phyloP scores from a whole-genome alignment of 2,329 filamentous ascomycete genomes.

The Pseudofabraea citricarpa region DNA sequence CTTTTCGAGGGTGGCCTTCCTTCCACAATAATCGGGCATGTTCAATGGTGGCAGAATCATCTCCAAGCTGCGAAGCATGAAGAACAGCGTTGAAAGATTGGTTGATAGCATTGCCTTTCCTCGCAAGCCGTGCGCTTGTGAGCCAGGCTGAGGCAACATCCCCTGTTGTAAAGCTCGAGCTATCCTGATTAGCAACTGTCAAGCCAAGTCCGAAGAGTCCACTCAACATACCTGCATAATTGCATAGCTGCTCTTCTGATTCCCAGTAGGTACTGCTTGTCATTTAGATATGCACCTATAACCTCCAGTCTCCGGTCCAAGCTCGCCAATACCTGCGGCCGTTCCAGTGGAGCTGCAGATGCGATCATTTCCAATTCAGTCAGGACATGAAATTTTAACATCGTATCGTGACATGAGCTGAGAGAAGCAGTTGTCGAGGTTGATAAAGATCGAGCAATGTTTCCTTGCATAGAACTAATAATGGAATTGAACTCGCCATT shows the following conservation, averaged over 20 bases:
- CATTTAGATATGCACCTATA: constrained; percentile 80
- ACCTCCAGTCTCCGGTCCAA: constrained; percentile 79
- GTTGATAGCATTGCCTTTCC: constrained; percentile 77
- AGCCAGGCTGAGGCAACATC: constrained; percentile 85
- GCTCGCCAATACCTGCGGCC: constrained; percentile 42
- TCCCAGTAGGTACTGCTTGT: constrained; percentile 91
- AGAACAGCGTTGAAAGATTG: constrained; percentile 93
- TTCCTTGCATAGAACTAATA: constrained; percentile 62
- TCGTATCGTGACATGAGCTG: constrained; percentile 75
- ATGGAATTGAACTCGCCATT: constrained; percentile 46
- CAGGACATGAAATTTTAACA: constrained; percentile 82
- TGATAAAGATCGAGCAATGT: constrained; percentile 70
- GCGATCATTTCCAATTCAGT: constrained; percentile 81
- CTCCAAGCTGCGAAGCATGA: constrained; percentile 78
- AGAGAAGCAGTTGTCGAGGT: constrained; percentile 74
- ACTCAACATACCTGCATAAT: constrained; percentile 61
- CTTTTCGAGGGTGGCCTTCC: constrained; percentile 88
- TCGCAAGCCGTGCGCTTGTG: constrained; percentile 75
- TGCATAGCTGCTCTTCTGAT: constrained; percentile 86
- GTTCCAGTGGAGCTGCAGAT: constrained; percentile 27
- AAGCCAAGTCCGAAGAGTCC: too few relatives aligned
- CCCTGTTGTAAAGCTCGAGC: constrained; percentile 54
- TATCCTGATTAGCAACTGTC: too few relatives aligned
- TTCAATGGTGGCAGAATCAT: constrained; percentile 86
- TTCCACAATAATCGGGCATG: constrained; percentile 91